Evolutionary conservation across 1,139 yeast genomes (phyloP).

Genomic region (Casaregolazyma suthepensis): DNA sequence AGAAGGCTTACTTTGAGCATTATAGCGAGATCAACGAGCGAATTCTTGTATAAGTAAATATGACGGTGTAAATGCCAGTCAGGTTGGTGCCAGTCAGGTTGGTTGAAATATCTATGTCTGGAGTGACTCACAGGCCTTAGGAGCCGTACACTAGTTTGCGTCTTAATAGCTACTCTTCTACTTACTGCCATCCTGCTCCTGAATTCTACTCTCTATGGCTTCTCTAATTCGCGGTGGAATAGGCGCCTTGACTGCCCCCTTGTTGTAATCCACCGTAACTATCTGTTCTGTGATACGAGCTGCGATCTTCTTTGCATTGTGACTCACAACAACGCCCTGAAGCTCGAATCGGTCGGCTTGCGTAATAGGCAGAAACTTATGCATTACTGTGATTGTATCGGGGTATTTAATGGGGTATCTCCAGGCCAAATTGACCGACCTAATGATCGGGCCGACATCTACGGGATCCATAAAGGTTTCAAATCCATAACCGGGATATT

Average conservation of each 20-base stretch:
- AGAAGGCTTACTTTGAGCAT: conserved; percentile 51
- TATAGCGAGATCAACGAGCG: conserved; percentile 23
- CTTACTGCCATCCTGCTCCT: conserved; percentile 5
- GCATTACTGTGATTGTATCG: conserved; percentile 30
- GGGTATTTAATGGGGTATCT: conserved; percentile 31
- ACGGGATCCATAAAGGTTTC: conserved; percentile 22
- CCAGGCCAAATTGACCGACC: conserved; percentile 32
- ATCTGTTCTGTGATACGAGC: conserved; percentile 31
- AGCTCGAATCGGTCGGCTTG: conserved; percentile 28
- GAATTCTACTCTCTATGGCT: conserved; percentile 14
- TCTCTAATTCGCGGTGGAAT: conserved; percentile 24
- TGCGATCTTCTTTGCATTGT: conserved; percentile 30
- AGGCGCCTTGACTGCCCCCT: conserved; percentile 29
- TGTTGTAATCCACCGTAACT: conserved; percentile 31
- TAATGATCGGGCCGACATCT: conserved; percentile 31
- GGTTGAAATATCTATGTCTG: neutral
- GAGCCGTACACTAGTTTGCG: neutral
- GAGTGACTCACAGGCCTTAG: neutral
- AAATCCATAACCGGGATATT: conserved; percentile 19
- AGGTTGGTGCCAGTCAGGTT: too few species aligned
- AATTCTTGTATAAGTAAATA: conserved; percentile 16
- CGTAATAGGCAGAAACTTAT: conserved; percentile 25
- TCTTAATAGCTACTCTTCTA: neutral
- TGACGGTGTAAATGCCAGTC: neutral
- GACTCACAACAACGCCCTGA: conserved; percentile 34